Evolutionary conservation across 2,329 filamentous ascomycete species (phyloP).

Genomic region (Fusarium citri): DNA sequence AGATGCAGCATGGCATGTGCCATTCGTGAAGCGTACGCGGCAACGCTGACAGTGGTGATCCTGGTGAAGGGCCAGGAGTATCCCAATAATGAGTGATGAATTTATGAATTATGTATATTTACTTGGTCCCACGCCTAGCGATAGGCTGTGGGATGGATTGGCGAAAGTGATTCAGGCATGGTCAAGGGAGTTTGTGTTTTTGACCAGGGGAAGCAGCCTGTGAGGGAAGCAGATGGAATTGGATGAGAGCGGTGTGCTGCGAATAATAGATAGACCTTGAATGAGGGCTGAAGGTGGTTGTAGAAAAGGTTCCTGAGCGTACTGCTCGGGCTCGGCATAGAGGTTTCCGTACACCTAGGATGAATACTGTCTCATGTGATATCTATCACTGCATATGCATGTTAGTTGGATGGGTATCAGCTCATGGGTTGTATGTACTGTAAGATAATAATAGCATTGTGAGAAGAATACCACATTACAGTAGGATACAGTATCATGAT

Average conservation of each 20-base stretch:
- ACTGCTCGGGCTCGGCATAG: slow-evolving; percentile 9
- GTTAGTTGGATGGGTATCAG: slow-evolving; percentile 7
- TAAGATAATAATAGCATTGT: slow-evolving; percentile 15
- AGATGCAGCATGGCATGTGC: slow-evolving; percentile 74
- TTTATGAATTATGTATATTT: slow-evolving; percentile 42
- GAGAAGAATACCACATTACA: background rate
- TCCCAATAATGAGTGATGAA: slow-evolving; percentile 57
- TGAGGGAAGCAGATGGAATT: slow-evolving; percentile 2
- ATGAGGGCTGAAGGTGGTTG: slow-evolving; percentile 11
- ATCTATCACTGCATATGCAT: slow-evolving; percentile 1
- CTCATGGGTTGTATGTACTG: slow-evolving; percentile 12
- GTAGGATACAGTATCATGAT: slow-evolving; percentile 2
- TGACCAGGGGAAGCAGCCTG: slow-evolving; percentile 12
- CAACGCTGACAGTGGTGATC: slow-evolving; percentile 78
- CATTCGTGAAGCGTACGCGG: slow-evolving; percentile 80
- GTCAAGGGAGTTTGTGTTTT: slow-evolving; percentile 24
- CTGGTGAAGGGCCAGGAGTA: slow-evolving; percentile 65
- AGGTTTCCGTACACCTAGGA: background rate
- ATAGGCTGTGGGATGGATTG: slow-evolving; percentile 18
- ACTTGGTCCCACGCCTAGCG: slow-evolving; percentile 12
- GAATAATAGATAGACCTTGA: slow-evolving; percentile 17
- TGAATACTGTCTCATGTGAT: slow-evolving; percentile 10
- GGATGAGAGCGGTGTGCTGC: slow-evolving; percentile 19
- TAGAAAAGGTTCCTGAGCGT: slow-evolving; percentile 2
- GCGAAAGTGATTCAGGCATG: slow-evolving; percentile 18